These are phyloP conservation scores for Diaporthe citri DNA, from an alignment of 2,329 filamentous ascomycete genomes.

Conservation along the genomic window DNA sequence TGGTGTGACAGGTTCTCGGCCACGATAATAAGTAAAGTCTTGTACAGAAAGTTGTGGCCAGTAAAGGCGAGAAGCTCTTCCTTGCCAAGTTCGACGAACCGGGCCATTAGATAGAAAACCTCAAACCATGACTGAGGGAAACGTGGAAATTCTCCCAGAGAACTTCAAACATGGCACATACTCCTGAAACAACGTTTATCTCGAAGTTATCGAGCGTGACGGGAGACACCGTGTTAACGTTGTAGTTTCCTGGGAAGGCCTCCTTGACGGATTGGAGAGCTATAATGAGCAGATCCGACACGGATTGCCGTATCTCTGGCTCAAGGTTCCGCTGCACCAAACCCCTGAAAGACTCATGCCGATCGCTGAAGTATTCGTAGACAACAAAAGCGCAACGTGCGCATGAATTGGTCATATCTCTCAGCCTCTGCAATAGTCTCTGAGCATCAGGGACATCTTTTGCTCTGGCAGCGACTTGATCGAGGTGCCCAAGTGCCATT, in stretches of 20 bases:
- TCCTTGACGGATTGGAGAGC: constrained; percentile 66
- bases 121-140: constrained; percentile 78
- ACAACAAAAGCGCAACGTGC: constrained; percentile 69
- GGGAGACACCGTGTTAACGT: constrained; percentile 41
- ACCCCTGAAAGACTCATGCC: constrained; percentile 71
- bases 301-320: constrained; percentile 64
- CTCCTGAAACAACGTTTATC: constrained; percentile 53
- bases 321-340: constrained; percentile 74
- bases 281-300: constrained; percentile 63
- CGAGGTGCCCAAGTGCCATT: constrained; percentile 74
- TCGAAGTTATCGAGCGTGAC: constrained; percentile 46
- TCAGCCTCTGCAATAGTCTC: constrained; percentile 57
- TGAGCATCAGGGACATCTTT: constrained; percentile 77
- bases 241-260: constrained; percentile 62
- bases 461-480: constrained; percentile 79
- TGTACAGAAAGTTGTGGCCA: constrained; percentile 70
- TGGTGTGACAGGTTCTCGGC: constrained; percentile 63
- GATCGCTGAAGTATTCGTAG: constrained; percentile 70
- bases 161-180: constrained; percentile 63
- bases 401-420: constrained; percentile 62
- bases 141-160: constrained; percentile 75
- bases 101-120: constrained; percentile 77
- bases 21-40: constrained; percentile 69
- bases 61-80: constrained; percentile 71
- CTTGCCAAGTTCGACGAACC: constrained; percentile 73